Conservation (phyloP, 257 asterid genomes). For the Scutellaria barbata region DNA sequence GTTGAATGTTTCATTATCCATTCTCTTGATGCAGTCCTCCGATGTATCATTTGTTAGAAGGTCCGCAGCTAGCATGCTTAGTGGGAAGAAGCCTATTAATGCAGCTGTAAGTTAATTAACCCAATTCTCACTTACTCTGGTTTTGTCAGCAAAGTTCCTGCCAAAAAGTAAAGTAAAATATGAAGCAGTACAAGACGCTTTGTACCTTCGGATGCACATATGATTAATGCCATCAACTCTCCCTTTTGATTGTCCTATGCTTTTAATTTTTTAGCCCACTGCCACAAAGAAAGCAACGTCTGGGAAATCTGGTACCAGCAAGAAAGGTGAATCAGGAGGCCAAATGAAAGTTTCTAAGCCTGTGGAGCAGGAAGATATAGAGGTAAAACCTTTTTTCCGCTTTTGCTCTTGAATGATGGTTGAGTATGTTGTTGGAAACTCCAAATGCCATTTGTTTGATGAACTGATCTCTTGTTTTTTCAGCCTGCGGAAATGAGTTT, state of each 20-base stretch:
- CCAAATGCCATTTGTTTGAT: conserved; percentile 26
- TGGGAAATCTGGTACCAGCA: conserved; percentile 63
- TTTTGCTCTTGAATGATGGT: conserved; percentile 28
- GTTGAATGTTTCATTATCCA: conserved; percentile 23
- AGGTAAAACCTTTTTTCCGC: conserved; percentile 49
- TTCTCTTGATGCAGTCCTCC: conserved; percentile 60
- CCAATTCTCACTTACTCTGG: conserved; percentile 19
- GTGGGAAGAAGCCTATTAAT: conserved; percentile 78
- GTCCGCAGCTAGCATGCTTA: conserved; percentile 99
- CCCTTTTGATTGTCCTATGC: conserved; percentile 22
- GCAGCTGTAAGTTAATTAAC: conserved; percentile 64
- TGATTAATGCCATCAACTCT: conserved; percentile 21
- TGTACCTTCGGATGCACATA: conserved; percentile 22
- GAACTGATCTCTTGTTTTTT: conserved; percentile 32
- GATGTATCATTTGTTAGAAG: conserved; percentile 68
- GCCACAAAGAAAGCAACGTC: conserved; percentile 71
- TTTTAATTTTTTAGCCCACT: conserved; percentile 61
- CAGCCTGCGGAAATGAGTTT: conserved; percentile 98
- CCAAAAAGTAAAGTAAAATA: not conserved
- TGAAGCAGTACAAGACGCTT: conserved; percentile 1
- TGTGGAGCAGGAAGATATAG: conserved; percentile 84
- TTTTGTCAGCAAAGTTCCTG: not conserved
- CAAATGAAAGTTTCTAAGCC: conserved; percentile 67
- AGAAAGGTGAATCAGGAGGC: conserved; percentile 77
- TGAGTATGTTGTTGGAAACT: not conserved